Conservation (phyloP, 2,329 filamentous ascomycete genomes). For the Elsinoe ampelina region DNA sequence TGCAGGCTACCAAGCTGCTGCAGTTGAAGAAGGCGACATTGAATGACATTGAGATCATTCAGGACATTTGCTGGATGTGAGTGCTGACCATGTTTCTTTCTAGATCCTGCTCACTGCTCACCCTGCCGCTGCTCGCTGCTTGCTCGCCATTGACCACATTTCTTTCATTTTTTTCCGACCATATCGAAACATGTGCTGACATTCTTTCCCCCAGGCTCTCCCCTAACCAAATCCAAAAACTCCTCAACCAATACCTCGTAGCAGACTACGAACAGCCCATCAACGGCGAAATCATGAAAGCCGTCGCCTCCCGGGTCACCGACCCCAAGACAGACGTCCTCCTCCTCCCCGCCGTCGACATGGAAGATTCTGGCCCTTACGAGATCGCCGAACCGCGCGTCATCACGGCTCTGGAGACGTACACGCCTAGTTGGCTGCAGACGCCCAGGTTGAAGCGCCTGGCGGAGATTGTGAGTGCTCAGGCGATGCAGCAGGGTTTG, state of each 20-base stretch:
- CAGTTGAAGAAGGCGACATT: constrained; percentile 98
- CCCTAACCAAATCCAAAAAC: constrained; percentile 97
- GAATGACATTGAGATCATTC: constrained; percentile 99
- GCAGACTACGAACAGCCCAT: constrained; percentile 99
- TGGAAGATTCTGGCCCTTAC: constrained; percentile 97
- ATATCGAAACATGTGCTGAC: not conserved
- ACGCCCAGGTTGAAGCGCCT: constrained; percentile 88
- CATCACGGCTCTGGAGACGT: constrained; percentile 94
- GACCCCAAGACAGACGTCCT: constrained; percentile 92
- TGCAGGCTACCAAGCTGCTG: constrained; percentile 98
- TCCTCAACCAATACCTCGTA: constrained; percentile 96
- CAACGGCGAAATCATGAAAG: constrained; percentile 99
- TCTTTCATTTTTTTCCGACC: not conserved
- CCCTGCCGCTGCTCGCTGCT: constrained; percentile 6
- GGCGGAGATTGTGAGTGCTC: constrained; percentile 94
- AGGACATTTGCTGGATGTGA: constrained; percentile 99
- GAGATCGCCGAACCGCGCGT: constrained; percentile 95
- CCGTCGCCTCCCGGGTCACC: constrained; percentile 88
- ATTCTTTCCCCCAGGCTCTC: constrained; percentile 57
- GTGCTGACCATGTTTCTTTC: constrained; percentile 30
- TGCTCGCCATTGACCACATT: not conserved
- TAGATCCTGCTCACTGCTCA: constrained; percentile 3
- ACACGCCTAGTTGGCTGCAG: constrained; percentile 97
- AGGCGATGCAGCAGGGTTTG: constrained; percentile 63
- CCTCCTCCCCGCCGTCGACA: constrained; percentile 86